These are phyloP conservation scores for Yamadazyma phyllophila DNA, from an alignment of 805 yeast species.

Conservation along the genomic window DNA sequence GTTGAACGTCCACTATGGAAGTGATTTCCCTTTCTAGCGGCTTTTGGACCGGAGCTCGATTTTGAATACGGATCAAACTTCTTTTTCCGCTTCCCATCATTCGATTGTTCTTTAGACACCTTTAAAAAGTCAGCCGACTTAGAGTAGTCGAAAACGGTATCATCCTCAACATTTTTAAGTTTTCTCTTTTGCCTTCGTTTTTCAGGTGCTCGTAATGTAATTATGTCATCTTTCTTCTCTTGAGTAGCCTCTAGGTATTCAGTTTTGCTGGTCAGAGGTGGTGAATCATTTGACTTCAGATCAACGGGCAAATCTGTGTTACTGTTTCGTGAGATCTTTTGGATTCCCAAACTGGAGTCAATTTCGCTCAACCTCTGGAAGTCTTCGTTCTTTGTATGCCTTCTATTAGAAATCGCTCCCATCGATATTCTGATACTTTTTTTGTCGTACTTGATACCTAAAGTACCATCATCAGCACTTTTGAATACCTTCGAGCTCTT, in stretches of 20 bases:
- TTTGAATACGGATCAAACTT: constrained; percentile 62
- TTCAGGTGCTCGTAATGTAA: constrained; percentile 32
- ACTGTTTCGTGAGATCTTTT: background rate
- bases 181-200: constrained; percentile 1
- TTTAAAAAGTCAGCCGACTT: constrained; percentile 41
- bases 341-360: background rate
- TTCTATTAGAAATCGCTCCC: constrained; percentile 15
- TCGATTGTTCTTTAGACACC: constrained; percentile 20
- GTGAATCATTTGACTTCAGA: background rate
- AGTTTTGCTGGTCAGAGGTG: too few species aligned
- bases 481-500: constrained; percentile 17
- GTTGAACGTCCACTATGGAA: constrained; percentile 35
- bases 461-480: constrained; percentile 15
- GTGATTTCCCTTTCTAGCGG: constrained; percentile 46
- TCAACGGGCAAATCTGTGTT: background rate
- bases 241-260: background rate
- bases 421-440: constrained; percentile 15
- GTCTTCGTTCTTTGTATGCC: constrained; percentile 9
- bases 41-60: constrained; percentile 49
- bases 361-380: constrained; percentile 10
- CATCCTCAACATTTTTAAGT: constrained; percentile 6
- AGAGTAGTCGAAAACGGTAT: constrained; percentile 43
- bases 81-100: constrained; percentile 14
- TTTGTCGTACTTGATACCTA: constrained; percentile 15
- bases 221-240: constrained; percentile 29